Evolutionary conservation across 371 early-diverging fungal genomes (phyloP), one percentile per base, ranked within the genome.

Genomic region (Pancytospora philotis): DNA sequence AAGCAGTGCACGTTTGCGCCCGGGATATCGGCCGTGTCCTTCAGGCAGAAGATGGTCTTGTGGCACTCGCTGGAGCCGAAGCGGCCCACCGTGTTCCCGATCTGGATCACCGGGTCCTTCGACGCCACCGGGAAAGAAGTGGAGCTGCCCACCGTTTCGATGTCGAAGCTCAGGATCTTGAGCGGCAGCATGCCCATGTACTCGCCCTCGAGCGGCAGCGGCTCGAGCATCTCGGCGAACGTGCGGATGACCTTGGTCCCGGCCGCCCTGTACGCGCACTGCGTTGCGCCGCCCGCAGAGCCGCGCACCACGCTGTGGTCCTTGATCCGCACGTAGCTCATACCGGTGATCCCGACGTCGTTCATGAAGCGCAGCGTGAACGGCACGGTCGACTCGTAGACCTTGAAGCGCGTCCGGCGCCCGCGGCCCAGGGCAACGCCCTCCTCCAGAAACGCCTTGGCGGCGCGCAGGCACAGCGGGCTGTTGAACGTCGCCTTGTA

Each of bases 51-150:
- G 0, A 98, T 89, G 65, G 87, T 91, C 53, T 90, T 82, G 56
- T 91, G 85, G 62, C 90, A 89, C 8, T 94, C 92, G 62, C 77
- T 79, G 83, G 86, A 89, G 81, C 93, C 95, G 1, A 88, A 73
- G 0, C 90, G 87, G 1, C 92, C 87, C 38, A 94, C 85, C 60
- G 73, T 79, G 53, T 89, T 91, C 2, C 98, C 99, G 72, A 98
- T 98, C 79, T 98, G 99, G 71, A 98, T 98, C n/a, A 98, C 90
- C 0, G 97, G 92, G 81, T 98, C 98, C 1, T 84, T 69, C 51
- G 85, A 78, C 8, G 98, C 84, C 53, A 90, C 90, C 0, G 99
- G 98, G 72, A 98, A 98, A n/a, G 90, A 81, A 45, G 92, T 92
- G 66, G 89, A 89, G 38, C 92, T 83, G 25, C 95, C 94, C 39